Conservation (phyloP, 495 filamentous ascomycete genomes). For the Aspergillus nidulans region DNA sequence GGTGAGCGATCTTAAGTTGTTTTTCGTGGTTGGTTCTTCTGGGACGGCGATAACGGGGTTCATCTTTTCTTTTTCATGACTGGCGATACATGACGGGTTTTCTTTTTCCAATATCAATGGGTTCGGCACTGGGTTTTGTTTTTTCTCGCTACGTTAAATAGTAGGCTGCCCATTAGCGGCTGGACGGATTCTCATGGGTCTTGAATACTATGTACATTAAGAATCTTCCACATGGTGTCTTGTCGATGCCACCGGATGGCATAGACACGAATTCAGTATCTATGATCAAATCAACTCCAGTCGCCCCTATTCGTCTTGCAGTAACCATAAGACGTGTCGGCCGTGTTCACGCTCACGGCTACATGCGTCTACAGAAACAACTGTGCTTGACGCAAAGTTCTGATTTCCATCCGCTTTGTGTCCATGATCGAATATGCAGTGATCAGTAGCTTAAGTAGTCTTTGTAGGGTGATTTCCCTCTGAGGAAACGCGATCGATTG, state of each 20-base stretch:
- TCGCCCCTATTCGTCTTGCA: background rate
- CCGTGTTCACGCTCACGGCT: background rate
- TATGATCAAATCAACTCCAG: conserved; percentile 19
- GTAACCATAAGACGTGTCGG: background rate
- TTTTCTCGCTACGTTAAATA: conserved; percentile 31
- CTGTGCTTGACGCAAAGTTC: too few relatives aligned
- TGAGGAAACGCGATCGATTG: too few relatives aligned
- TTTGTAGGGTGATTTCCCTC: too few relatives aligned
- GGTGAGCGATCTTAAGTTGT: conserved; percentile 77
- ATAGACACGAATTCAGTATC: conserved; percentile 36
- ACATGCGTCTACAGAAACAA: too few relatives aligned
- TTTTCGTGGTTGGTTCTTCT: conserved; percentile 36
- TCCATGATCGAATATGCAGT: too few relatives aligned
- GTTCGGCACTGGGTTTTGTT: conserved; percentile 41
- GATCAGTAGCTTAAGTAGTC: too few relatives aligned
- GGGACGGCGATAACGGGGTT: conserved; percentile 49
- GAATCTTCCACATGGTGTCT: conserved; percentile 26
- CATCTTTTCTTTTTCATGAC: conserved; percentile 41
- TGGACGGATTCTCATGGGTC: conserved; percentile 39
- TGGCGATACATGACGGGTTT: conserved; percentile 50
- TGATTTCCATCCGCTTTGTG: too few relatives aligned
- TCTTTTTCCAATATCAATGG: conserved; percentile 42
- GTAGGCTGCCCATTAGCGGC: conserved; percentile 28
- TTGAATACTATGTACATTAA: conserved; percentile 42
- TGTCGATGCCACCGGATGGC: conserved; percentile 36